A percentile compares a stretch with the other conserved stretches of the same genome.
Conservation (phyloP, 2,329 filamentous ascomycete genomes). For the Colletotrichum plurivorum region DNA sequence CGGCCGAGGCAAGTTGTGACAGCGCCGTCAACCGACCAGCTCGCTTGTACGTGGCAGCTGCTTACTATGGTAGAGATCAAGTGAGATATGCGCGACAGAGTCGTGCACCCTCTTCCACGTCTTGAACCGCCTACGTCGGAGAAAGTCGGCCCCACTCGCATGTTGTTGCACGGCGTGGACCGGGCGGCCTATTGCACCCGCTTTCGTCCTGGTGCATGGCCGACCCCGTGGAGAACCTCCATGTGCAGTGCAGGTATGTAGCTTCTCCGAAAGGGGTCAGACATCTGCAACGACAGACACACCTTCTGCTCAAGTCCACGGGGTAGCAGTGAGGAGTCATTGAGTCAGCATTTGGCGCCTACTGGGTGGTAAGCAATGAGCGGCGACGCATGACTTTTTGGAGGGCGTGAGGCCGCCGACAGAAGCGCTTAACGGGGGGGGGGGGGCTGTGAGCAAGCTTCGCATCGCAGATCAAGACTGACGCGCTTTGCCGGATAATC, state of each 20-base stretch:
- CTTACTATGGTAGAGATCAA: no score
- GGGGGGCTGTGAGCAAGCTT: constrained; percentile 12
- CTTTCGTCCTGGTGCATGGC: constrained; percentile 22
- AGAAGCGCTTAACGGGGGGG: neutral
- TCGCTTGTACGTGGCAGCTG: neutral
- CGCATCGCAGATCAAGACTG: neutral
- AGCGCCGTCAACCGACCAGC: neutral
- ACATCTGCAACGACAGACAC: constrained; percentile 2
- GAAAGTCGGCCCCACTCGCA: constrained; percentile 27
- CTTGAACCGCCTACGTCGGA: constrained; percentile 12
- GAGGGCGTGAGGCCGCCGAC: constrained; percentile 23
- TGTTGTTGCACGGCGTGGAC: constrained; percentile 6
- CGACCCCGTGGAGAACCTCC: constrained; percentile 25
- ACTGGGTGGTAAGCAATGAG: constrained; percentile 16
- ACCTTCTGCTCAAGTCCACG: neutral
- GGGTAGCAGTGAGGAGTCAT: constrained; percentile 6
- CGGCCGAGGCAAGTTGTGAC: neutral
- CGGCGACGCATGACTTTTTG: neutral
- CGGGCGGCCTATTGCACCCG: constrained; percentile 9
- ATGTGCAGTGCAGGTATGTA: neutral
- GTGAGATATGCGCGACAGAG: no score
- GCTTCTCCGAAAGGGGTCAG: neutral
- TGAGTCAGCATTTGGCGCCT: neutral
- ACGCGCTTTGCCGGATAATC: neutral
- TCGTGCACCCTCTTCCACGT: neutral